Conservation (phyloP, 176 grass and related monocot species). For the Juncus inflexus region DNA sequence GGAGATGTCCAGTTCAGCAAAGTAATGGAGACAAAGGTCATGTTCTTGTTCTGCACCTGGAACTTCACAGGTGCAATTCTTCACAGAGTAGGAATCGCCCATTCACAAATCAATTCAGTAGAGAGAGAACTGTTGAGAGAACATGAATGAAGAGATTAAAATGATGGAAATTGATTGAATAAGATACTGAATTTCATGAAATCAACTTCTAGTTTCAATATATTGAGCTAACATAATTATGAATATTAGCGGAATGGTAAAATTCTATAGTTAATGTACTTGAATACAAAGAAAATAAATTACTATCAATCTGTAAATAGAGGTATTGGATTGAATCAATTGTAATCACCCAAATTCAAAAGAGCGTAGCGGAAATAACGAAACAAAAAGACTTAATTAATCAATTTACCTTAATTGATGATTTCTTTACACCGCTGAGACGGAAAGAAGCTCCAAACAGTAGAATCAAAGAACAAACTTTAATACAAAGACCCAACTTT, state of each 20-base stretch:
- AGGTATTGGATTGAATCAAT: too few species aligned
- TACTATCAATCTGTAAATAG: too few species aligned
- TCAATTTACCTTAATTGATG: conserved; percentile 5
- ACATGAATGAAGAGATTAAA: too few species aligned
- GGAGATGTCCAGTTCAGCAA: conserved; percentile 30
- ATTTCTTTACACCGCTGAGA: neutral
- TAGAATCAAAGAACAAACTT: neutral
- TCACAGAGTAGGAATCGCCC: conserved; percentile 41
- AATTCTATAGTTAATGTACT: too few species aligned
- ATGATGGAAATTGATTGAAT: too few species aligned
- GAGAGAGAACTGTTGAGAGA: neutral
- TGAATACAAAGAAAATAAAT: too few species aligned
- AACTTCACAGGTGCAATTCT: conserved; percentile 26
- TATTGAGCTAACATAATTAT: too few species aligned
- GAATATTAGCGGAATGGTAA: too few species aligned
- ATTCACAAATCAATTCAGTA: conserved; percentile 43
- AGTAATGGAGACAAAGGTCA: conserved; percentile 34
- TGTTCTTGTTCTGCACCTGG: conserved; percentile 33
- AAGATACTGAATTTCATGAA: too few species aligned
- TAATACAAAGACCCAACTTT: conserved; percentile 5
- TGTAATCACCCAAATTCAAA: too few species aligned
- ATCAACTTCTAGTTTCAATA: too few species aligned
- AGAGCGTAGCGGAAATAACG: neutral
- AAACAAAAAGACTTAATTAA: conserved; percentile 7
- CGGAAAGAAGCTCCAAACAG: neutral